Evolutionary conservation across 2,329 filamentous ascomycete species (phyloP).

Genomic region (Trichothecium roseum): DNA sequence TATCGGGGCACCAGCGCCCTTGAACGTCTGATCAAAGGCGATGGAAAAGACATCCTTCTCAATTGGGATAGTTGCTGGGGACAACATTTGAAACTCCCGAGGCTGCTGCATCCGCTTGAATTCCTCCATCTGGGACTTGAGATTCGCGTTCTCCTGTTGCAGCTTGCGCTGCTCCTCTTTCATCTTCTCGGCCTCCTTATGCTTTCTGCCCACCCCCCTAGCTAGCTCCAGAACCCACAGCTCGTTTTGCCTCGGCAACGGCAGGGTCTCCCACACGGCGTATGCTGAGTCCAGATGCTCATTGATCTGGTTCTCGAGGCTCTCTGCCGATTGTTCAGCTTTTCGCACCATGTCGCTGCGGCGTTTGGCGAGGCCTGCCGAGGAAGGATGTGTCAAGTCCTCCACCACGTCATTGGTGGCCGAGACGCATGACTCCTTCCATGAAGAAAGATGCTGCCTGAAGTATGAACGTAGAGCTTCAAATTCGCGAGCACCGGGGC

Average conservation of each 20-base stretch:
- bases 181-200: constrained; percentile 42
- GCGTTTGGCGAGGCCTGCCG: constrained; percentile 26
- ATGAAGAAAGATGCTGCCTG: constrained; percentile 54
- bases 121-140: constrained; percentile 49
- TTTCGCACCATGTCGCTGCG: constrained; percentile 35
- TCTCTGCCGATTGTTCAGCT: constrained; percentile 41
- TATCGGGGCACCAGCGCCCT: constrained; percentile 29
- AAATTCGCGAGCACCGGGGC: constrained; percentile 64
- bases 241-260: constrained; percentile 43
- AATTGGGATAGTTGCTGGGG: constrained; percentile 41
- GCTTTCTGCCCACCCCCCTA: constrained; percentile 44
- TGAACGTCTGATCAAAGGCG: constrained; percentile 33
- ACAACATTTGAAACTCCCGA: constrained; percentile 43
- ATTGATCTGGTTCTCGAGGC: constrained; percentile 58
- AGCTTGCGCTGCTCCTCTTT: constrained; percentile 38
- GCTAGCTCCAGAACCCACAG: constrained; percentile 54
- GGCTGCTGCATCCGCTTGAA: constrained; percentile 49
- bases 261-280: constrained; percentile 61
- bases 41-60: constrained; percentile 34
- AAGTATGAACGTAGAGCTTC: constrained; percentile 61
- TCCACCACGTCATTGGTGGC: constrained; percentile 39
- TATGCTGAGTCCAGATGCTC: constrained; percentile 72
- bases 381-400: constrained; percentile 39
- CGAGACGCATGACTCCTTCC: constrained; percentile 44
- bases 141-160: constrained; percentile 45